phyloP scores from a whole-genome alignment of 306 rosid genomes.

The Comarum palustre region DNA sequence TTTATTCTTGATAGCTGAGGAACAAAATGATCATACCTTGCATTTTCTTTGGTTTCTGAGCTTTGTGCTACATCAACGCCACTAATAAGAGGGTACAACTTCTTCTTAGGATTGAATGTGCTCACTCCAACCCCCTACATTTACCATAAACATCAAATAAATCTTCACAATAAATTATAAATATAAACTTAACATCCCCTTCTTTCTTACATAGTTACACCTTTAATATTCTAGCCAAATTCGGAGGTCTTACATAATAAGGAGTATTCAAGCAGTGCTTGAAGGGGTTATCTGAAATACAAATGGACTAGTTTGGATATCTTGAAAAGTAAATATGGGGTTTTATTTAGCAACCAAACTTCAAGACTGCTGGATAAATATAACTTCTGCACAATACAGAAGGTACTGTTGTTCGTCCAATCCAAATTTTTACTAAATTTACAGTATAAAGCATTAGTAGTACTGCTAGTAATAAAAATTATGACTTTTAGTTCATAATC shows the following conservation, averaged over 20 bases:
- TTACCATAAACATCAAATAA: neutral
- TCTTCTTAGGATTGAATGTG: conserved; percentile 49
- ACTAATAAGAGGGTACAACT: conserved; percentile 51
- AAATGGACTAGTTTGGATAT: neutral
- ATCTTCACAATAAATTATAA: neutral
- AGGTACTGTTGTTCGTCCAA: neutral
- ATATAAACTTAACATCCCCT: neutral
- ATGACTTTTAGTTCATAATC: neutral
- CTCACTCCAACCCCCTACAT: conserved; percentile 70
- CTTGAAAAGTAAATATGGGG: neutral
- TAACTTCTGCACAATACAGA: neutral
- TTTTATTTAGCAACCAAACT: neutral
- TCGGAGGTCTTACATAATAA: neutral
- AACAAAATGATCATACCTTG: conserved; percentile 35
- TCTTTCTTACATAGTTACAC: neutral
- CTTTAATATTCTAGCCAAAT: neutral
- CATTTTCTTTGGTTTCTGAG: conserved; percentile 44
- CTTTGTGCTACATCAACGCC: conserved; percentile 56
- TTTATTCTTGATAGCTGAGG: conserved; percentile 5
- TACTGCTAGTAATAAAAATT: neutral
- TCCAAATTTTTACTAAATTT: neutral
- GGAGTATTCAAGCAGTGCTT: neutral
- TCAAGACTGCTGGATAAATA: neutral
- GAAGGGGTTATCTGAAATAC: neutral
- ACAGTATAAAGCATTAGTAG: neutral